Base-by-base conservation (phyloP, 164 flowering plant genomes). In the Brasenia schreberi region DNA sequence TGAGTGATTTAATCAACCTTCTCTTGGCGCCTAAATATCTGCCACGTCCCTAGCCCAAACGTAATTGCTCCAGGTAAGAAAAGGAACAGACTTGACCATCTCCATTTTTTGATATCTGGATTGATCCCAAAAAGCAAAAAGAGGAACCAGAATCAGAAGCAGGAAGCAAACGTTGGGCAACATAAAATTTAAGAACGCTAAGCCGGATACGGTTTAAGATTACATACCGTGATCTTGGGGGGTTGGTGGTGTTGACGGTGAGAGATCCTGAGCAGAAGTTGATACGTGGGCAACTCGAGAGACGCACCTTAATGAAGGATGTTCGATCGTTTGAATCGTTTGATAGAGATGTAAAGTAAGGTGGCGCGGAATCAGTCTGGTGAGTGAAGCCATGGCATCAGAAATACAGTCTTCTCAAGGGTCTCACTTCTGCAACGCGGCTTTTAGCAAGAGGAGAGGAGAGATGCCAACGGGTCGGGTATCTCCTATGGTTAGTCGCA, bases 11-110 rank as follows among this genome's bases (percentile, higher is more conserved):
- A 45, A 7, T 45, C 12, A 61, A 85, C 90, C 92, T 90, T 90
- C 19, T 88, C 87, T 64, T 79, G 81, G 70, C 97, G 78, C 73
- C 97, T 79, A 75, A 93, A 69, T 67, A 93, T 79, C 78, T 93
- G 97, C 97, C 98, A 93, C 64, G 91, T 84, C 39, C 98, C 97
- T 60, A 93, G 91, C 42, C 98, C 98, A 79, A 93, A 93, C 23
- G 94, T 80, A 43, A 93, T 76, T 45, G 84, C 97, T 66, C 97
- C 98, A 16, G 98, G 98, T 52, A 87, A 68, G 67, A 90, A 93
- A 62, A 93, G 84, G 59, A 90, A 64, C 86, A 84, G 81, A 77
- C 81, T 88, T 23, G 96, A 77, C 96, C 84, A 88, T 69, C 74
- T 70, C 64, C 80, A 76, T 19, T 76, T 74, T 69, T 66, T 67